A percentile compares a stretch with the other conserved stretches of the same genome.
phyloP scores from a whole-genome alignment of 192 early-diverging fungal species.

The Chytriomyces sp. region DNA sequence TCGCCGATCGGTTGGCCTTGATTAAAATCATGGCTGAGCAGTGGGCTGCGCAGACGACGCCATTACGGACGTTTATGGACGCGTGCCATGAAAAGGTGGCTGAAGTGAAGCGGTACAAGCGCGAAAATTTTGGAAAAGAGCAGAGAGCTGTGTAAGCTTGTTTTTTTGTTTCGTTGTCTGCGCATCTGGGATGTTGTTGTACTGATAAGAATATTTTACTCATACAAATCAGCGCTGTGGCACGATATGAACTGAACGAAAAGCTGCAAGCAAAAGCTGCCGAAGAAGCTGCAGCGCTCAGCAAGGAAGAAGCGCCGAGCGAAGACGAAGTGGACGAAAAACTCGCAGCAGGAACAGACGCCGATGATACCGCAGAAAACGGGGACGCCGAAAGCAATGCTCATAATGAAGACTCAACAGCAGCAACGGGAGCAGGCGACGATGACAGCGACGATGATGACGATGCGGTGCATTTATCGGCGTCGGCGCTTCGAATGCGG shows the following conservation, averaged over 20 bases:
- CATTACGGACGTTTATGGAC: background rate
- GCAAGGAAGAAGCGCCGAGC: too few relatives aligned
- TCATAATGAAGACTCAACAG: background rate
- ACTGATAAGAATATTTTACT: background rate
- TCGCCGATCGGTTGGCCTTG: background rate
- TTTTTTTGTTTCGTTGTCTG: constrained; percentile 1
- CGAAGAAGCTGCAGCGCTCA: background rate
- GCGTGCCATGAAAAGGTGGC: constrained; percentile 28
- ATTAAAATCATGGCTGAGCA: constrained; percentile 16
- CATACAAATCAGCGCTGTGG: background rate
- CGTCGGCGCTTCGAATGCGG: constrained; percentile 16
- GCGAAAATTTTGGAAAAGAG: constrained; percentile 25
- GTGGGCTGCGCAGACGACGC: constrained; percentile 3
- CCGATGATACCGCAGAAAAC: background rate
- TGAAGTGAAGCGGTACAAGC: constrained; percentile 30
- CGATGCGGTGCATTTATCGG: constrained; percentile 3
- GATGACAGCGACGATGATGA: background rate
- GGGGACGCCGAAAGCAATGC: background rate
- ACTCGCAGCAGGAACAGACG: background rate
- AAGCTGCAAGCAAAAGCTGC: constrained; percentile 10
- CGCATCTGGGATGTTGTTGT: too few relatives aligned
- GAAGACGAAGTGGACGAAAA: constrained; percentile 28
- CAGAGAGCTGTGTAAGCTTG: constrained; percentile 30
- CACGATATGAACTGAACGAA: constrained; percentile 21
- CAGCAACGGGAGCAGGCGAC: background rate